phyloP scores from a whole-genome alignment of 306 rosid species.

The Fragaria nilgerrensis region DNA sequence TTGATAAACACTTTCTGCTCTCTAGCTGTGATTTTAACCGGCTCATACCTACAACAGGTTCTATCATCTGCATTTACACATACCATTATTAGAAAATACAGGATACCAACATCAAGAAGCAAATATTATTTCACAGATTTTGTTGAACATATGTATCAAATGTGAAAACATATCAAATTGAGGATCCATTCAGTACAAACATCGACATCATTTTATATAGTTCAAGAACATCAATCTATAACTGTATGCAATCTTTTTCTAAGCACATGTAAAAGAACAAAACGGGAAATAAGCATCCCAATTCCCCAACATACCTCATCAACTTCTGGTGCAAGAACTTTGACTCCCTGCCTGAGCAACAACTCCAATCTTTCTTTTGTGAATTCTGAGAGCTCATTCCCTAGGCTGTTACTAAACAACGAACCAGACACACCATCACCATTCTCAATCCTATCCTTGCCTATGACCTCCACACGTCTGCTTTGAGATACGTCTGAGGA shows the following conservation, averaged over 20 bases:
- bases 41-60: conserved; percentile 46
- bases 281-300: conserved; percentile 18
- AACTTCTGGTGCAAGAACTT: conserved; percentile 69
- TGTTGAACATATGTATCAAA: background rate
- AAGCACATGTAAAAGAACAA: conserved; percentile 15
- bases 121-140: background rate
- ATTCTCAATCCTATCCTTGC: conserved; percentile 27
- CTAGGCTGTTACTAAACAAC: conserved; percentile 43
- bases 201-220: background rate
- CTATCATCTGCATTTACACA: conserved; percentile 58
- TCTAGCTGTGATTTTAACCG: conserved; percentile 42
- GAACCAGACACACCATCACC: conserved; percentile 24
- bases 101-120: background rate
- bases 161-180: background rate
- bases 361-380: conserved; percentile 56
- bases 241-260: conserved; percentile 6
- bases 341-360: conserved; percentile 65
- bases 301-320: conserved; percentile 60
- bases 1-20: no score
- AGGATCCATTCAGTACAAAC: background rate
- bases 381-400: conserved; percentile 50
- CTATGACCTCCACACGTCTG: conserved; percentile 20
- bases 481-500: conserved; percentile 28
- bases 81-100: background rate
- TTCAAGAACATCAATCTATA: conserved; percentile 8